Evolutionary conservation across 768 basidiomycete genomes (phyloP).

Genomic region (Mycena polygramma): DNA sequence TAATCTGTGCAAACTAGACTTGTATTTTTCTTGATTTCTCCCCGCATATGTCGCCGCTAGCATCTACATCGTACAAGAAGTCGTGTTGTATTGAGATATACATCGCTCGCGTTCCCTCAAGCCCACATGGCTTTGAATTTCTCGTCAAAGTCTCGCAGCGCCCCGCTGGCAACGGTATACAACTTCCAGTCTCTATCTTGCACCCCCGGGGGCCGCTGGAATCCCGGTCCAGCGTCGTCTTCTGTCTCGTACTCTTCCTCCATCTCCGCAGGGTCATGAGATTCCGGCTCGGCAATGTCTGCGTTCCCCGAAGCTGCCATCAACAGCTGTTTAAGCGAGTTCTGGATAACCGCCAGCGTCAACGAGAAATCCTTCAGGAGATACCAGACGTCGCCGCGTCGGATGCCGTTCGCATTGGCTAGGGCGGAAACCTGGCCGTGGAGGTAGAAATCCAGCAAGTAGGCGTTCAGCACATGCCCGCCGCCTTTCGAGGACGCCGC

Average conservation of each 20-base stretch:
- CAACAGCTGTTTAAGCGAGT: conserved; percentile 63
- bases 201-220: conserved; percentile 55
- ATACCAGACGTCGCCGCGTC: conserved; percentile 77
- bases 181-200: conserved; percentile 67
- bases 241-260: conserved; percentile 38
- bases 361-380: conserved; percentile 69
- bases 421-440: conserved; percentile 71
- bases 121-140: conserved; percentile 80
- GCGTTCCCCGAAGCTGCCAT: conserved; percentile 39
- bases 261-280: conserved; percentile 41
- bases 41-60: too few relatives aligned
- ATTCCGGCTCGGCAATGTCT: conserved; percentile 42
- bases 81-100: too few relatives aligned
- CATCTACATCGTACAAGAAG: too few relatives aligned
- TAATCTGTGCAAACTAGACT: too few relatives aligned
- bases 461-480: conserved; percentile 65
- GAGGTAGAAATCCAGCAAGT: conserved; percentile 75
- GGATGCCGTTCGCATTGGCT: conserved; percentile 66
- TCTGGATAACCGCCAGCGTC: conserved; percentile 62
- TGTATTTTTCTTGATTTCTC: too few relatives aligned
- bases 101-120: conserved; percentile 19
- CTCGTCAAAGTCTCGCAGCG: conserved; percentile 63
- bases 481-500: conserved; percentile 24
- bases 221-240: conserved; percentile 12
- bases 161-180: conserved; percentile 60